A percentile compares a stretch with the other conserved stretches of the same genome.
Evolutionary conservation across 192 early-diverging fungal genomes (phyloP).

Genomic region (Coemansia sp.): DNA sequence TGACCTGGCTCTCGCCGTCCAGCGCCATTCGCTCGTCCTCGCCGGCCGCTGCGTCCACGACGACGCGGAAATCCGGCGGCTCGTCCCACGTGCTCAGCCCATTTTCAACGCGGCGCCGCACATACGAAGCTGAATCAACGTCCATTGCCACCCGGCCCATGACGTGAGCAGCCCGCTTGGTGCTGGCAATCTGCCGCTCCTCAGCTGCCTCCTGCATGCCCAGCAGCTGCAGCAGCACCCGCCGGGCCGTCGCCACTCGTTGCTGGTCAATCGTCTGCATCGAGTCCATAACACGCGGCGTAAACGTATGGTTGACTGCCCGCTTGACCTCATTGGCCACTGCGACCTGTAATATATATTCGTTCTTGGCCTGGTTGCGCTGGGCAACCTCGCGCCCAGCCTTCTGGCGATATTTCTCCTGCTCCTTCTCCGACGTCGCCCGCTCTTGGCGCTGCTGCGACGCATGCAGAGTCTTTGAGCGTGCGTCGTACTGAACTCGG

Average conservation of each 20-base stretch:
- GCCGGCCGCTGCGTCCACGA: conserved; percentile 40
- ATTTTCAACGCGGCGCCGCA: conserved; percentile 26
- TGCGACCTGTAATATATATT: conserved; percentile 45
- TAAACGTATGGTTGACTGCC: conserved; percentile 34
- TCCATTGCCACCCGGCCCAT: conserved; percentile 24
- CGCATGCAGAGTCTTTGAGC: conserved; percentile 26
- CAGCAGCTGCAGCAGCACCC: conserved; percentile 38
- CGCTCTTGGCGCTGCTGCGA: conserved; percentile 46
- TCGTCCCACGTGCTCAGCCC: conserved; percentile 47
- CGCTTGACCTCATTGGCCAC: conserved; percentile 38
- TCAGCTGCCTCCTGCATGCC: conserved; percentile 35
- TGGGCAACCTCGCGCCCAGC: conserved; percentile 23
- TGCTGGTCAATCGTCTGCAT: conserved; percentile 40
- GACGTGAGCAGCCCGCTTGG: conserved; percentile 21
- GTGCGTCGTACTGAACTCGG: conserved; percentile 30
- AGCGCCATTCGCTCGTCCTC: conserved; percentile 27
- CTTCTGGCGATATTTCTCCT: conserved; percentile 37
- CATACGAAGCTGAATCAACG: conserved; percentile 31
- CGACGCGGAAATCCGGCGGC: conserved; percentile 49
- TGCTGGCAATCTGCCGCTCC: conserved; percentile 12
- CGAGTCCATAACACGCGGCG: conserved; percentile 33
- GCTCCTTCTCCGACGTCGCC: conserved; percentile 48
- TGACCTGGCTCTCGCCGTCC: conserved; percentile 44
- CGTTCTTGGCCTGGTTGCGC: conserved; percentile 52
- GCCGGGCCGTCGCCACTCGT: conserved; percentile 22